Evolutionary conservation across 805 yeast genomes (phyloP), one percentile per base, ranked within the genome.

Genomic region (Metschnikowia orientalis): DNA sequence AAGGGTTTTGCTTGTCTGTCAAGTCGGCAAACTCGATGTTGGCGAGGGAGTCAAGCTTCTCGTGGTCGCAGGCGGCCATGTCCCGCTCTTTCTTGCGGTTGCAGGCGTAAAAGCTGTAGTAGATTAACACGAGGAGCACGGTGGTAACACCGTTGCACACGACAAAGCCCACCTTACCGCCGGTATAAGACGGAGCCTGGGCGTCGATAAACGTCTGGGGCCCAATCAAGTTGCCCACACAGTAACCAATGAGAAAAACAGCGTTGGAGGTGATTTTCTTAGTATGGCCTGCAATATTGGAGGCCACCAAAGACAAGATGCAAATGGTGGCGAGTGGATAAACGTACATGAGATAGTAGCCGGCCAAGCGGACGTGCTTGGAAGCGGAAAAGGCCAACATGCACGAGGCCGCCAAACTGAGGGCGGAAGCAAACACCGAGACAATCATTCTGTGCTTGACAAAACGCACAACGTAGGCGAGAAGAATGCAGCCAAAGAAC

Each of bases 151-250:
- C 34, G 31, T 38, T 37, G n/a, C 50, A 32, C 8, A 53, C 45
- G 25, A 63, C 68, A 45, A 69, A 64, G 26, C 67, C 54, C 19
- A 54, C 58, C 37, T 60, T 62, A 11, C 69, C 77, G 23, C 62
- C 57, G 8, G 49, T 47, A 41, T 69, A 72, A 4, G 41, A 35
- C 14, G 77, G 76, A 3, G 74, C 71, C 44, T 74, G 70, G 3
- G 32, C 37, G 0, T 54, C 52, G 26, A 54, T 51, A 29, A 45
- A 47, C 12, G 50, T 47, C 29, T 47, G 50, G 9, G 50, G 48
- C 19, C 51, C 51, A 26, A 47, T 41, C 18, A 57, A 34, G 18
- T 55, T 54, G 9, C 61, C 62, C 12, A 41, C 53, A 30, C 53
- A 48, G 40, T 56, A 57, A 4, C 60, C 61, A 24, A 60, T 40